Conservation (phyloP, 768 basidiomycete genomes). For the Tricholoma matsutake region DNA sequence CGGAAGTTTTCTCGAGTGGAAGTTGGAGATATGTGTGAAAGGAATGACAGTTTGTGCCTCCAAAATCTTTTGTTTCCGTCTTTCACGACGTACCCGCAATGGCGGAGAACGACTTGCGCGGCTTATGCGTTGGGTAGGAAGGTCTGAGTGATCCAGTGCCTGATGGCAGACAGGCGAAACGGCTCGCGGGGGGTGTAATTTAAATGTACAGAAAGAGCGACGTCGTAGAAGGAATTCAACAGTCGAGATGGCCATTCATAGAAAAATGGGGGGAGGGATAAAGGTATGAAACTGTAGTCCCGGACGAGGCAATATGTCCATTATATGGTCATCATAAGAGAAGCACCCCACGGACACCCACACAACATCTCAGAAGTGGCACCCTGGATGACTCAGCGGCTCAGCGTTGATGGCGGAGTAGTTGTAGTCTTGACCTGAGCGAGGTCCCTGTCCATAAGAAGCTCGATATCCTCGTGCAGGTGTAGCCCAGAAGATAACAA, state of each 20-base stretch:
- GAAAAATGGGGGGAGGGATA: neutral
- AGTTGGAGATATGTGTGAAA: neutral
- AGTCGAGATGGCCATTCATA: neutral
- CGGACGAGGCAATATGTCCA: neutral
- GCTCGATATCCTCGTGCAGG: neutral
- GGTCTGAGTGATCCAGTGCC: neutral
- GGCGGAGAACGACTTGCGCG: neutral
- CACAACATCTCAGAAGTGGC: neutral
- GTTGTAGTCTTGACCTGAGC: neutral
- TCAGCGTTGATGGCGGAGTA: neutral
- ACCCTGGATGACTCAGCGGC: neutral
- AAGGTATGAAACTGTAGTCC: neutral
- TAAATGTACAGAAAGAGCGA: neutral
- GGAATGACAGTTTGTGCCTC: neutral
- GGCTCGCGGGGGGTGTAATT: neutral
- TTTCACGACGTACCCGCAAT: neutral
- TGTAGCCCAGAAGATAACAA: neutral
- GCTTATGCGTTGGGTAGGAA: constrained; percentile 3
- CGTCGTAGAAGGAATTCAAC: neutral
- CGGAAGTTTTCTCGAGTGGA: neutral
- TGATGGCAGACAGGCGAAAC: neutral
- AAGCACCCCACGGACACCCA: neutral
- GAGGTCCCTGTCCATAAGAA: neutral
- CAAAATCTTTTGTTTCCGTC: neutral
- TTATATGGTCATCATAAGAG: too few species aligned